A percentile compares a stretch with the other conserved stretches of the same genome.
Conservation (phyloP, 2,329 filamentous ascomycete genomes). For the Stachybotrys chlorohalonatus region DNA sequence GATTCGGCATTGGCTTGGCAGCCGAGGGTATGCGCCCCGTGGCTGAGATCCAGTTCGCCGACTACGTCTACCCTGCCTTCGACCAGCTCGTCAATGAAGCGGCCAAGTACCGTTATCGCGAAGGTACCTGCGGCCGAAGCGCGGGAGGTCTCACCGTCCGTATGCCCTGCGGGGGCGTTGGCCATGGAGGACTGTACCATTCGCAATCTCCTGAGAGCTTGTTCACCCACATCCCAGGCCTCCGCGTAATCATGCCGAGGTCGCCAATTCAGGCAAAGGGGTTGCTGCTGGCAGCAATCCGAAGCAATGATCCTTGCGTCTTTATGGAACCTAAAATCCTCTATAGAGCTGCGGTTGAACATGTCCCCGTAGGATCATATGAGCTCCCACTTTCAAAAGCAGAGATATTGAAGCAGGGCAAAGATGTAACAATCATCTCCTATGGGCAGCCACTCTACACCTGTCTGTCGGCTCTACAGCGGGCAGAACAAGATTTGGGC, state of each 20-base stretch:
- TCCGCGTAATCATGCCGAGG: constrained; percentile 77
- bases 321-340: constrained; percentile 94
- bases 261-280: constrained; percentile 86
- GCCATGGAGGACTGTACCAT: constrained; percentile 81
- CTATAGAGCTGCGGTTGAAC: constrained; percentile 84
- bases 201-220: constrained; percentile 83
- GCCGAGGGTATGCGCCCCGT: constrained; percentile 88
- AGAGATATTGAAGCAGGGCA: constrained; percentile 72
- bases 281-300: constrained; percentile 66
- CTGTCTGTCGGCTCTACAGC: constrained; percentile 67
- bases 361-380: constrained; percentile 75
- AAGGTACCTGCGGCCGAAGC: constrained; percentile 46
- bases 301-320: constrained; percentile 76
- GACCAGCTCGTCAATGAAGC: constrained; percentile 93
- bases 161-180: constrained; percentile 86
- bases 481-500: constrained; percentile 66
- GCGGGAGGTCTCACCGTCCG: constrained; percentile 76
- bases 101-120: constrained; percentile 77
- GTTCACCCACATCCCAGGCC: constrained; percentile 79
- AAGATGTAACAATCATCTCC: constrained; percentile 73
- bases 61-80: constrained; percentile 89
- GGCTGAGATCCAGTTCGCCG: constrained; percentile 92
- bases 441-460: constrained; percentile 87
- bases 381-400: constrained; percentile 80
- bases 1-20: constrained; percentile 84